A percentile compares a stretch with the other conserved stretches of the same genome.
These are phyloP conservation scores for Epichloe amarillans DNA, from an alignment of 2,329 filamentous ascomycete genomes.

Conservation along the genomic window DNA sequence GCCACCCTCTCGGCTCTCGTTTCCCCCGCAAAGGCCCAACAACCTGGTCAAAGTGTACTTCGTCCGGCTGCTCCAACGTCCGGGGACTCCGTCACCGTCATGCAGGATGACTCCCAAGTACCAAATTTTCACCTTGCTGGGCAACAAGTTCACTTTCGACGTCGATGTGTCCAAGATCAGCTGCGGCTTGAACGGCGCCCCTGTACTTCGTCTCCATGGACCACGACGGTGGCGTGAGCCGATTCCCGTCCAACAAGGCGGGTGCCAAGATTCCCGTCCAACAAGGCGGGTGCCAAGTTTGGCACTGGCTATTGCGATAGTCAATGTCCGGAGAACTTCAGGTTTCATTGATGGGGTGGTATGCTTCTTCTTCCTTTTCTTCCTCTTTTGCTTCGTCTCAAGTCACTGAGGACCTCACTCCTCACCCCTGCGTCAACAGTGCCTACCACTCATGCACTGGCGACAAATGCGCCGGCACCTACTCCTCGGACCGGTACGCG, in stretches of 20 bases:
- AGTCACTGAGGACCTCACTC: constrained; percentile 30
- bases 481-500: constrained; percentile 38
- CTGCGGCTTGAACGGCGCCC: constrained; percentile 59
- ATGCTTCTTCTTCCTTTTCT: neutral
- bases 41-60: constrained; percentile 40
- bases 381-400: neutral
- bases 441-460: constrained; percentile 38
- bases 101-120: neutral
- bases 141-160: neutral
- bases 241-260: constrained; percentile 36
- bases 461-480: constrained; percentile 39
- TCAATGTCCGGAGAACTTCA: constrained; percentile 35
- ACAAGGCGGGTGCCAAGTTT: constrained; percentile 42
- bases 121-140: neutral
- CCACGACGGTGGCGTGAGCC: constrained; percentile 37
- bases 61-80: constrained; percentile 36
- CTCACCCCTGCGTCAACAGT: constrained; percentile 45
- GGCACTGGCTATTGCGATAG: constrained; percentile 43
- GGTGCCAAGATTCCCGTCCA: constrained; percentile 39
- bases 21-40: constrained; percentile 26
- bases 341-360: neutral
- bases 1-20: neutral
- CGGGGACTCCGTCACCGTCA: constrained; percentile 29
- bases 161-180: constrained; percentile 47
- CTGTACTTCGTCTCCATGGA: constrained; percentile 55